Conservation (phyloP, 75 land plant genomes). For the Larix kaempferi region DNA sequence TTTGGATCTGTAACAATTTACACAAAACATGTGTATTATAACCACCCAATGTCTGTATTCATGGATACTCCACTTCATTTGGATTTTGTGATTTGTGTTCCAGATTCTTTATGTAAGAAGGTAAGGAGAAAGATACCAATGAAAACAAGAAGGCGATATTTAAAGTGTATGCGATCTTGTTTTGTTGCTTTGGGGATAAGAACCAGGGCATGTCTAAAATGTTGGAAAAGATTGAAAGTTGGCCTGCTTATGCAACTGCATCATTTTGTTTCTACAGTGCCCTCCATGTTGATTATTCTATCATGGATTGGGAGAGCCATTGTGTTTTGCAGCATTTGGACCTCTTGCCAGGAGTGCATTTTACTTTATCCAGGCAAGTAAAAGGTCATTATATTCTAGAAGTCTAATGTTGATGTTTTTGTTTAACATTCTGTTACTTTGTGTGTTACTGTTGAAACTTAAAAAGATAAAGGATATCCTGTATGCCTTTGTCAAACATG, state of each 20-base stretch:
- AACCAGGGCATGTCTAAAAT: background rate
- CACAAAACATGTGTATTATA: no score
- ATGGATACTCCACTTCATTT: no score
- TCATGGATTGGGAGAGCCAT: conserved; percentile 92
- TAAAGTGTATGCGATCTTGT: no score
- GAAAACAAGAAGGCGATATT: no score
- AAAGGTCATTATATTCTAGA: conserved; percentile 23
- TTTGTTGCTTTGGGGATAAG: no score
- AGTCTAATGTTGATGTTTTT: background rate
- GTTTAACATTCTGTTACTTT: background rate
- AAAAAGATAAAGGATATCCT: background rate
- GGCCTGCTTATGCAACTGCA: background rate
- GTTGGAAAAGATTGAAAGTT: conserved; percentile 7
- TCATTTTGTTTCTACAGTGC: conserved; percentile 52
- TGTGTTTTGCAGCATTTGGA: conserved; percentile 93
- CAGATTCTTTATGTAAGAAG: no score
- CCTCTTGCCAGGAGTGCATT: conserved; percentile 96
- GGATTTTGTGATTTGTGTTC: no score
- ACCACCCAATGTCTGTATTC: no score
- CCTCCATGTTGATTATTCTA: conserved; percentile 95
- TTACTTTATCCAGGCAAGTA: conserved; percentile 59
- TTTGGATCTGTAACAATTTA: no score
- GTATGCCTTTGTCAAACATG: conserved; percentile 25
- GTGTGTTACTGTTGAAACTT: background rate
- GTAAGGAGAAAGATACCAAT: no score